phyloP scores from a whole-genome alignment of 352 stramenopile genomes.

The Phytophthora constricta region DNA sequence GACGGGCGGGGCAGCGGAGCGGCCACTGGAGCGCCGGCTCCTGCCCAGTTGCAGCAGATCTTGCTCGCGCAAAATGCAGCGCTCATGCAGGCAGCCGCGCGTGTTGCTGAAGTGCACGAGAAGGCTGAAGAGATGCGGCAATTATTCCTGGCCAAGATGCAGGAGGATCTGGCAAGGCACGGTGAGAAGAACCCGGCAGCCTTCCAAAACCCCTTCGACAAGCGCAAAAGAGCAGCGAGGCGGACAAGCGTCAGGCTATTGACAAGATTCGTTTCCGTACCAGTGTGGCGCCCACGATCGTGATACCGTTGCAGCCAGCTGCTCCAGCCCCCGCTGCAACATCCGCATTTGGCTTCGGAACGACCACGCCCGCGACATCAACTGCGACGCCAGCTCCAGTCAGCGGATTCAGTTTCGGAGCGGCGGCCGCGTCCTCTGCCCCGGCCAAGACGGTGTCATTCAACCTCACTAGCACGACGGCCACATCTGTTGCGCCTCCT shows the following conservation, averaged over 20 bases:
- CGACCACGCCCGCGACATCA: not conserved
- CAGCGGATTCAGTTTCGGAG: slow-evolving; percentile 55
- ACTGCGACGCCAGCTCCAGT: slow-evolving; percentile 19
- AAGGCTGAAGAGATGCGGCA: slow-evolving; percentile 77
- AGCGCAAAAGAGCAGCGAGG: slow-evolving; percentile 76
- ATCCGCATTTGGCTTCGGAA: slow-evolving; percentile 57
- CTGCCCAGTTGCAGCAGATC: slow-evolving; percentile 71
- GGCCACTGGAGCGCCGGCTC: slow-evolving; percentile 23
- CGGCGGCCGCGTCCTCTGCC: slow-evolving; percentile 23
- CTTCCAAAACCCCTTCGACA: slow-evolving; percentile 82
- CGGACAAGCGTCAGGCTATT: slow-evolving; percentile 64
- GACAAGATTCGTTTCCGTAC: slow-evolving; percentile 85
- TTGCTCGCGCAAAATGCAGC: slow-evolving; percentile 77
- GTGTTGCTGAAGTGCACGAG: slow-evolving; percentile 79
- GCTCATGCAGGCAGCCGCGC: slow-evolving; percentile 77
- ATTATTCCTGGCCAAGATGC: slow-evolving; percentile 71
- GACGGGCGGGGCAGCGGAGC: slow-evolving; percentile 31
- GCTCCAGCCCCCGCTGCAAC: slow-evolving; percentile 26
- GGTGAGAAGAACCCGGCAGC: slow-evolving; percentile 63
- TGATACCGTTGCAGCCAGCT: slow-evolving; percentile 31
- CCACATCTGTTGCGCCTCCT: slow-evolving; percentile 30
- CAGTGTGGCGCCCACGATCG: slow-evolving; percentile 73
- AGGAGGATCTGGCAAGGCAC: slow-evolving; percentile 60
- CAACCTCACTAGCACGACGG: slow-evolving; percentile 44
- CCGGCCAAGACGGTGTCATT: slow-evolving; percentile 74